These are phyloP conservation scores for Pelargonium australe DNA, from an alignment of 441 rosid genomes.

Conservation along the genomic window DNA sequence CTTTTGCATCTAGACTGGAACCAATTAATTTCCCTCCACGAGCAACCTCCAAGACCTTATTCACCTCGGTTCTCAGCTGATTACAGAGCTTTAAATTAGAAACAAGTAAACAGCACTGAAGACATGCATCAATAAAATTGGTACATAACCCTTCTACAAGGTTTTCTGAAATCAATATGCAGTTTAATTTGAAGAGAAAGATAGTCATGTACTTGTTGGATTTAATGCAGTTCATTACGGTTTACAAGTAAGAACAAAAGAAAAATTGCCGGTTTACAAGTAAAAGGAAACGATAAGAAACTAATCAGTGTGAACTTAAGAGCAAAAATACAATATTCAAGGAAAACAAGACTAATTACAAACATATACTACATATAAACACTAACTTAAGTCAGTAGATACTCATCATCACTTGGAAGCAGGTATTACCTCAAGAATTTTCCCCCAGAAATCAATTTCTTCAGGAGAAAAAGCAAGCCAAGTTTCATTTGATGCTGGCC, in stretches of 20 bases:
- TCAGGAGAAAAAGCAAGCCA: conserved; percentile 62
- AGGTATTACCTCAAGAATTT: conserved; percentile 66
- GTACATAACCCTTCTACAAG: too few relatives aligned
- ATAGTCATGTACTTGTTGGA: too few relatives aligned
- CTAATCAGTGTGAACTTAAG: too few relatives aligned
- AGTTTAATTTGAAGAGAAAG: too few relatives aligned
- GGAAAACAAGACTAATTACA: too few relatives aligned
- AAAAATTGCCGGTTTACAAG: too few relatives aligned
- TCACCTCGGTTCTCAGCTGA: conserved; percentile 94
- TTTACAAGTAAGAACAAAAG: too few relatives aligned
- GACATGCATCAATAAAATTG: background rate
- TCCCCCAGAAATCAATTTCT: conserved; percentile 73
- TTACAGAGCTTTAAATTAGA: conserved; percentile 16
- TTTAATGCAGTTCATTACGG: too few relatives aligned
- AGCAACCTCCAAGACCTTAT: conserved; percentile 84
- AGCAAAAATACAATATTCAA: too few relatives aligned
- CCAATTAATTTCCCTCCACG: conserved; percentile 77
- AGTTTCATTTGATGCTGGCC: conserved; percentile 65
- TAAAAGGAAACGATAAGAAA: too few relatives aligned
- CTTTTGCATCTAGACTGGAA: conserved; percentile 93
- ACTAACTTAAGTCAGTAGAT: background rate
- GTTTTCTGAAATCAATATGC: too few relatives aligned
- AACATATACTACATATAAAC: background rate
- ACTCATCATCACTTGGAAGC: background rate
- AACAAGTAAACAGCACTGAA: conserved; percentile 1